Conservation (phyloP, 108 stramenopile genomes). For the Cyclostephanos invisitatus region DNA sequence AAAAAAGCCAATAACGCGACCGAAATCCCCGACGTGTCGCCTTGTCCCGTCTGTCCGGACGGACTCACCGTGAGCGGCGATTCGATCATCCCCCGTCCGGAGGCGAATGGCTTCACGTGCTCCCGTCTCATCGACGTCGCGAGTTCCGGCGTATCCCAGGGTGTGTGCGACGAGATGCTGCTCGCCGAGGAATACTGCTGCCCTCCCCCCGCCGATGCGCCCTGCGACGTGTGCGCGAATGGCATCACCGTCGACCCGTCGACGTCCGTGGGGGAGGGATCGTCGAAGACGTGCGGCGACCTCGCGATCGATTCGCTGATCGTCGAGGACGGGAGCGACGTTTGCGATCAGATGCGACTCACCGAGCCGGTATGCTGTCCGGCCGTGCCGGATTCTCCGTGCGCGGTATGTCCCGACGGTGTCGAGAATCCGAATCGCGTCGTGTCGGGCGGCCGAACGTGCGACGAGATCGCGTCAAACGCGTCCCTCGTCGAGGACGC, state of each 20-base stretch:
- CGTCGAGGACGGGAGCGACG: constrained; percentile 3
- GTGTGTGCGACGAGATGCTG: neutral
- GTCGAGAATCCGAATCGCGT: too few species aligned
- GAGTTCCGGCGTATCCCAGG: neutral
- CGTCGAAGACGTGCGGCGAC: constrained; percentile 4
- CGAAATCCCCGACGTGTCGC: constrained; percentile 1
- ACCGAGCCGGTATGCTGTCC: neutral
- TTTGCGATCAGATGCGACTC: neutral
- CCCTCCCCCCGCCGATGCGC: neutral
- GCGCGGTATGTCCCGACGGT: neutral
- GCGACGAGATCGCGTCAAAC: neutral
- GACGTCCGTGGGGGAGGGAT: neutral
- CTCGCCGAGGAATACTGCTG: constrained; percentile 3
- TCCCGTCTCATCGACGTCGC: neutral
- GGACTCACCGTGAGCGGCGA: constrained; percentile 1
- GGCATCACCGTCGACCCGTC: neutral
- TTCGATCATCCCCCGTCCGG: neutral
- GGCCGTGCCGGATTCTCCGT: neutral
- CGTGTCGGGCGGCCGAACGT: too few species aligned
- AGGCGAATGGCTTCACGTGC: neutral
- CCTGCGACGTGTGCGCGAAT: neutral
- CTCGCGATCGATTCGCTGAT: neutral
- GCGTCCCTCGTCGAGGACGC: neutral
- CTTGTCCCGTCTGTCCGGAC: constrained; percentile 4
- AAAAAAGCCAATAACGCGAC: neutral